Evolutionary conservation across 2,329 filamentous ascomycete genomes (phyloP).

Genomic region (Colletotrichum caudatum): DNA sequence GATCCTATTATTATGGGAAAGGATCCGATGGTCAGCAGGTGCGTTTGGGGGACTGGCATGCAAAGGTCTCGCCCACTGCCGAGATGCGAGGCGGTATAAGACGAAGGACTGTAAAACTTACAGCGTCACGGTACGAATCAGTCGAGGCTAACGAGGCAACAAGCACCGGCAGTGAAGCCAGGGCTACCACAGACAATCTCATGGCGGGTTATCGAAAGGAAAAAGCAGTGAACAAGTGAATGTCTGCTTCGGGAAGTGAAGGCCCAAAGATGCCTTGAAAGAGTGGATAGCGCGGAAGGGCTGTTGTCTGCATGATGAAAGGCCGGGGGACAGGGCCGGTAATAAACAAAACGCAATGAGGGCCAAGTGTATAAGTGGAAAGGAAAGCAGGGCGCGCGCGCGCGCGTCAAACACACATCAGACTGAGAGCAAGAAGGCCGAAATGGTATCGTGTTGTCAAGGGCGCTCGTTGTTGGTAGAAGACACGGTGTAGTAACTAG

Average conservation of each 20-base stretch:
- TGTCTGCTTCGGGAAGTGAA: constrained; percentile 23
- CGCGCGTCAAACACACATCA: neutral
- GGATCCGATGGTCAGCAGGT: neutral
- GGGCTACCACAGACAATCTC: constrained; percentile 35
- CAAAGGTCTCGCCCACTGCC: neutral
- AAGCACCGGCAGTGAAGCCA: constrained; percentile 41
- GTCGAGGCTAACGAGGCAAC: constrained; percentile 40
- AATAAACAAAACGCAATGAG: constrained; percentile 36
- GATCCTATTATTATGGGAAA: constrained; percentile 44
- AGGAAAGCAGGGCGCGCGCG: neutral
- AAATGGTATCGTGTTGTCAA: constrained; percentile 6
- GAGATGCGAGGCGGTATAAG: neutral
- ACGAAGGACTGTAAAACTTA: constrained; percentile 15
- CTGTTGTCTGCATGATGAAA: neutral
- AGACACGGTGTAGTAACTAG: constrained; percentile 26
- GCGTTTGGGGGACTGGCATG: neutral
- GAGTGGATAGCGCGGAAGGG: constrained; percentile 1
- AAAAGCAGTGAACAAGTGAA: constrained; percentile 24
- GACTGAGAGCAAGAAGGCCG: constrained; percentile 7
- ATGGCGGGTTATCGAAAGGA: constrained; percentile 16
- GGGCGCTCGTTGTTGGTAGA: constrained; percentile 19
- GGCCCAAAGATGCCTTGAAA: constrained; percentile 14
- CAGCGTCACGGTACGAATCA: constrained; percentile 41
- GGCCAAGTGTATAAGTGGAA: constrained; percentile 13
- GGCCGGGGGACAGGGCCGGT: constrained; percentile 2